A percentile compares a stretch with the other conserved stretches of the same genome.
These are phyloP conservation scores for Pseudotsuga menziesii DNA, from an alignment of 75 land plant genomes.

Conservation along the genomic window DNA sequence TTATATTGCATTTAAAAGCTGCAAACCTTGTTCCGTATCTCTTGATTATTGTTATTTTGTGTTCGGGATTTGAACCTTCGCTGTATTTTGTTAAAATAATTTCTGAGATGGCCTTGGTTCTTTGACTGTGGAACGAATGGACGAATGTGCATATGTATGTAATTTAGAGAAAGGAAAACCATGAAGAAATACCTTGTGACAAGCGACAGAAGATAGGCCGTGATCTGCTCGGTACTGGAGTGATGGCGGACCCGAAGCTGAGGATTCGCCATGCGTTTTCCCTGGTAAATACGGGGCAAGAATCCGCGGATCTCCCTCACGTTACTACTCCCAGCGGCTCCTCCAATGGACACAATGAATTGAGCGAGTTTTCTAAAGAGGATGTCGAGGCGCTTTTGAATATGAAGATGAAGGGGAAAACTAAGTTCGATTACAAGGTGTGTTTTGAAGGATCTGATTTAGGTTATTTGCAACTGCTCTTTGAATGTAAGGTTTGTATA, in stretches of 20 bases:
- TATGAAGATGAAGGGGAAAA: conserved; percentile 62
- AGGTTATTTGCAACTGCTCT: not conserved
- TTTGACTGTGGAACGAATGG: not conserved
- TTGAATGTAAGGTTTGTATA: not conserved
- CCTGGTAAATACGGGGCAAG: not conserved
- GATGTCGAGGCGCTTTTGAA: conserved; percentile 51
- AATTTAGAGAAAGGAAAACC: conserved; percentile 22
- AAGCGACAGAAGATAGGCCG: conserved; percentile 32
- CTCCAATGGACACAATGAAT: not conserved
- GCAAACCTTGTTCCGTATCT: not conserved
- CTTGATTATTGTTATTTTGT: not conserved
- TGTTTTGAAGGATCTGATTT: not conserved
- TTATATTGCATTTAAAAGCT: not conserved
- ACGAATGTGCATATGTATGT: not conserved
- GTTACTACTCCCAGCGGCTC: no score
- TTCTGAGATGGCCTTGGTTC: not conserved
- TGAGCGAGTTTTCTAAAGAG: conserved; percentile 29
- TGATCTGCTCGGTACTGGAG: not conserved
- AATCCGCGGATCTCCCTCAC: not conserved
- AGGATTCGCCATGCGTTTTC: not conserved
- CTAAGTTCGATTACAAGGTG: conserved; percentile 71
- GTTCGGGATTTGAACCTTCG: not conserved
- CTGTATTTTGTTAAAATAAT: not conserved
- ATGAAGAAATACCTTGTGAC: conserved; percentile 23
- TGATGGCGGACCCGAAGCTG: not conserved